Evolutionary conservation across 768 basidiomycete genomes (phyloP), one percentile per base, ranked within the genome.

Genomic region (Panellus pusillus): DNA sequence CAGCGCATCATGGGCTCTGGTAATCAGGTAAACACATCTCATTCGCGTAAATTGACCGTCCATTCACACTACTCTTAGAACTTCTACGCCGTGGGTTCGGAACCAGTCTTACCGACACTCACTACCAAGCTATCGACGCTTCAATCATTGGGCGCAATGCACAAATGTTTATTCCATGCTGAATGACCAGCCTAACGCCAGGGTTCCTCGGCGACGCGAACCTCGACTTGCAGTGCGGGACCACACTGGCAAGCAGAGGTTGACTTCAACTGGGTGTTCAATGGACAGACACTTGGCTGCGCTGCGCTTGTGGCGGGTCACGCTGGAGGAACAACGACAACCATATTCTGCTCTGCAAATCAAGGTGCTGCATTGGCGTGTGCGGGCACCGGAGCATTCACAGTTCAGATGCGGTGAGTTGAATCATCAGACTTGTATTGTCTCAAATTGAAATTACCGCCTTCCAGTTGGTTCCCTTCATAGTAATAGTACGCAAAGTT

Each of bases 11-110:
- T 52, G 44, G 51, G 51, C 3, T 18, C 51, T 9, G 51, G 51
- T 13, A 51, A 51, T 36, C 31, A 32, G 38, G 50, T 36, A 44
- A 14, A 13, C 36, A 2, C 14, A 32, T 48, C 4, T 19, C 36
- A 20, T 38, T 20, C 8, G 41, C 47, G 9, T 37, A 13, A 48
- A 17, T 17, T 19, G 5, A n/a, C 7, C 6, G 8, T 24, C 36
- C 47, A 27, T 14, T n/a, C 11, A 9, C 28, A 32, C 19, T n/a
- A 20, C 11, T 9, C 20, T 17, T 42, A 54, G 53, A 36, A 54
- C 53, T 48, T 32, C 37, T 54, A 54, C n/a, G 53, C 46, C 1
- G 39, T 54, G 14, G 53, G 53, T 14, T 42, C 53, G 9, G 53
- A n/a, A 24, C 38, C 12, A 47, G 28, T 24, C 36, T 47, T 38